These are phyloP conservation scores for Silene noctiflora DNA, from an alignment of 179 eudicot genomes.

Conservation along the genomic window DNA sequence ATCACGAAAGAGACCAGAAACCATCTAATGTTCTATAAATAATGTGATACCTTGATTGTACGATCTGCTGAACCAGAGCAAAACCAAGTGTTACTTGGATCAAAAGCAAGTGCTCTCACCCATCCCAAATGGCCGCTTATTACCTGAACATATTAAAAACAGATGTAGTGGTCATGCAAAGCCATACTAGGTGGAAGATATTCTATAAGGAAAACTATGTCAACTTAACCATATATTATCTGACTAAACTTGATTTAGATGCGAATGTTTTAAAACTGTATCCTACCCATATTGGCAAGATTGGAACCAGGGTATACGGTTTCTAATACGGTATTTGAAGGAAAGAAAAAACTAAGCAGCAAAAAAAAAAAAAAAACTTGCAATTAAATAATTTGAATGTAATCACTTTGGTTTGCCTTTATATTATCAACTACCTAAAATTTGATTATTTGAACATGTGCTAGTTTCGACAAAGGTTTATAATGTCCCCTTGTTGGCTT, in stretches of 20 bases:
- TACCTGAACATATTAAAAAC: slow-evolving; percentile 47
- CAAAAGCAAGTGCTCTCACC: slow-evolving; percentile 96
- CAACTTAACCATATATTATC: not conserved
- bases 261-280: too few relatives aligned
- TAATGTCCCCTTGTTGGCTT: too few relatives aligned
- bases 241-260: not conserved
- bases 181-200: slow-evolving; percentile 1
- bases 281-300: too few relatives aligned
- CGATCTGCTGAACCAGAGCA: slow-evolving; percentile 99
- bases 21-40: not conserved
- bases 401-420: too few relatives aligned
- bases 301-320: too few relatives aligned
- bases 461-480: too few relatives aligned
- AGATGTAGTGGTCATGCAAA: slow-evolving; percentile 2
- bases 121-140: slow-evolving; percentile 99
- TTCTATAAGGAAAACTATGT: not conserved
- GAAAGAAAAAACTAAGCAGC: too few relatives aligned
- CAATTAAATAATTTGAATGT: too few relatives aligned
- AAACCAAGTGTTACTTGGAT: slow-evolving; percentile 92
- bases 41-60: slow-evolving; percentile 65
- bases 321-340: too few relatives aligned
- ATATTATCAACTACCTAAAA: too few relatives aligned
- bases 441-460: too few relatives aligned
- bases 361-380: too few relatives aligned
- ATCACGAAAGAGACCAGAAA: not conserved